These are phyloP conservation scores for Calocera viscosa DNA, from an alignment of 768 basidiomycete species.

Conservation along the genomic window DNA sequence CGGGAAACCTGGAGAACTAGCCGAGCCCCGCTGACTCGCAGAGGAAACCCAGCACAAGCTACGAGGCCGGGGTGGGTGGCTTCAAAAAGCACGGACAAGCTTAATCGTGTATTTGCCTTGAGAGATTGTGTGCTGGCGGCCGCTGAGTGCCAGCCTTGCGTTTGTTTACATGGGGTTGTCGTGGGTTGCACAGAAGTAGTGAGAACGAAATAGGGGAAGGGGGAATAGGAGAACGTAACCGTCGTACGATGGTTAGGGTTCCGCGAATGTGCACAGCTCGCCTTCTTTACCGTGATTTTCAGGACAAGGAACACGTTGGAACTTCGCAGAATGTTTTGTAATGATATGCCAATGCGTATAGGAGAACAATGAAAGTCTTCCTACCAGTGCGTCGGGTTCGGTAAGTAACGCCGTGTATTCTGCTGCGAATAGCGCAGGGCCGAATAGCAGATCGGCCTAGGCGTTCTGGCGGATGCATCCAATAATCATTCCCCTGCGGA, in stretches of 20 bases:
- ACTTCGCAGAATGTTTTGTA: neutral
- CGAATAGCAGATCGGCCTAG: neutral
- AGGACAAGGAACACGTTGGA: neutral
- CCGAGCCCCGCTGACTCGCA: neutral
- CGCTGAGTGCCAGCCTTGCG: neutral
- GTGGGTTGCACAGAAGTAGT: neutral
- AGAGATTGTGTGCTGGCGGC: neutral
- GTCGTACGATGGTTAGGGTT: neutral
- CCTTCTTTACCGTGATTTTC: neutral
- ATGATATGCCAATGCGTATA: neutral
- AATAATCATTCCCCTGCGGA: neutral
- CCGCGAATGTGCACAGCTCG: neutral
- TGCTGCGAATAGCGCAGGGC: neutral
- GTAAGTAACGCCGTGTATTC: neutral
- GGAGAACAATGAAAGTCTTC: neutral
- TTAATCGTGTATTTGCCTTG: neutral
- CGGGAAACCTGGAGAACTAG: neutral
- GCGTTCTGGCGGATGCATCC: neutral
- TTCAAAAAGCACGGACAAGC: neutral
- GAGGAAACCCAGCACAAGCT: neutral
- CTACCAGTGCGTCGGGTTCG: neutral
- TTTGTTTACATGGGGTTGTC: neutral
- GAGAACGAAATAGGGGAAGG: neutral
- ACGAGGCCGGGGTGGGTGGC: no score
- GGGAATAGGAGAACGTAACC: neutral